Evolutionary conservation across 2,329 filamentous ascomycete genomes (phyloP), one percentile per base, ranked within the genome.

Genomic region (Sporothrix inflata): DNA sequence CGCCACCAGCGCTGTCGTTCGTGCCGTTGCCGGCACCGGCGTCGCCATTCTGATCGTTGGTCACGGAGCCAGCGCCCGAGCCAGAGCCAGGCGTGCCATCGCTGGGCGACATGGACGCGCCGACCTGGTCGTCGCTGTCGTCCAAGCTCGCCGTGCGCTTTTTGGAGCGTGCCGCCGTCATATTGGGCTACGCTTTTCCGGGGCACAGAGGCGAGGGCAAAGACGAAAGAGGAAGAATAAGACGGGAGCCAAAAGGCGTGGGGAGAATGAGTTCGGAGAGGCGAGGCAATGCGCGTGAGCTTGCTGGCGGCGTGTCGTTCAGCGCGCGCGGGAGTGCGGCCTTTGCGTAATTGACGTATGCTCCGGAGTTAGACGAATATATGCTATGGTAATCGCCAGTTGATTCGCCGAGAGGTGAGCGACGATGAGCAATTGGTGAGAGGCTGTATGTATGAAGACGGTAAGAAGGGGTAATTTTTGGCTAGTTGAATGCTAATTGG

Each of bases 71-170:
- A n/a, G 24, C 42, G 2, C 45, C 45, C 21, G 19, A 42, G 4
- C 65, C 27, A 40, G 27, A 19, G 21, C 65, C 16, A 14, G 40
- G 24, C 16, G 45, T 45, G 16, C 21, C n/a, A 7, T 45, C 51
- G 24, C 30, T 30, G 49, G 67, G 19, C 21, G 45, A 40, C 27
- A 19, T 8, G 9, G 71, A 47, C 30, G 16, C 4, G 40, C 30
- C 60, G 21, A 8, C 21, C 34, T 14, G 45, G 42, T 65, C 24
- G 68, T 57, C 63, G 61, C 49, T 49, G 19, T 69, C 67, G 51
- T 47, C 70, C 34, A 27, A 11, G 55, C 55, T 65, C 47, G 71
- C 69, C 49, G 38, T 51, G 34, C 74, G 73, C 71, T 73, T 75
- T 38, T 60, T 70, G 16, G 65, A 47, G 30, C 68, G 73, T 38